Percentiles rank a stretch among this genome's conserved stretches.
These are phyloP conservation scores for Neofusicoccum kwambonambiense DNA, from an alignment of 2,329 filamentous ascomycete species.

Conservation along the genomic window DNA sequence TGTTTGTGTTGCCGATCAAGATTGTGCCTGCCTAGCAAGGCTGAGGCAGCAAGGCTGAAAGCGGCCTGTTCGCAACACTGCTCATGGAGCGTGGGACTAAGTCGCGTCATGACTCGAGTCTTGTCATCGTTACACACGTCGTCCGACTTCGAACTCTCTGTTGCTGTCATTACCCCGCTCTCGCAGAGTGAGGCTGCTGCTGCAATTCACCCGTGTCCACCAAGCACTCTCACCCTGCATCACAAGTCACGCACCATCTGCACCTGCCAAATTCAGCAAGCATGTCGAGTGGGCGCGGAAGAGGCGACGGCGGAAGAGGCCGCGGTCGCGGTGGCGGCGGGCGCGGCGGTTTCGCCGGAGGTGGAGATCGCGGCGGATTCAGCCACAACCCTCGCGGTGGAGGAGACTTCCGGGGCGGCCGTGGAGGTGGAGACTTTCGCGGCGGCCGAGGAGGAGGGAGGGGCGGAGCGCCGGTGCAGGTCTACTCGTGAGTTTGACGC, in stretches of 20 bases:
- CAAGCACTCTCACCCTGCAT: not conserved
- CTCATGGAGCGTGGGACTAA: not conserved
- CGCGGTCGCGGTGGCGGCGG: not conserved
- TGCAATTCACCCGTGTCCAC: too few species aligned
- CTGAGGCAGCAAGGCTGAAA: not conserved
- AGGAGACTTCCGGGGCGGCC: not conserved
- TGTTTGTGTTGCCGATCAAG: too few species aligned
- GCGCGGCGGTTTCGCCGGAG: not conserved
- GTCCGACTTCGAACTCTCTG: too few species aligned
- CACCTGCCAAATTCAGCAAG: not conserved
- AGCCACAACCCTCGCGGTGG: not conserved
- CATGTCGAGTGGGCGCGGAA: not conserved
- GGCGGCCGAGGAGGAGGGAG: conserved; percentile 19
- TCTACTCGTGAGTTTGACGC: not conserved
- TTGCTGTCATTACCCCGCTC: too few species aligned
- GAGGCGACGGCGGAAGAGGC: conserved; percentile 1
- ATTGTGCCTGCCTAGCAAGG: not conserved
- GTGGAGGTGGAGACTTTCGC: conserved; percentile 13
- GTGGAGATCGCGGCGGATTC: conserved; percentile 14
- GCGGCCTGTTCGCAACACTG: not conserved
- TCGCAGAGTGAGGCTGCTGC: too few species aligned
- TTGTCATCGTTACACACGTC: not conserved
- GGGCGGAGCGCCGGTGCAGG: not conserved
- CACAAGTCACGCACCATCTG: too few species aligned
- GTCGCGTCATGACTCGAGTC: not conserved